These are phyloP conservation scores for Coniochaeta pulveracea DNA, from an alignment of 2,329 filamentous ascomycete species.

Conservation along the genomic window DNA sequence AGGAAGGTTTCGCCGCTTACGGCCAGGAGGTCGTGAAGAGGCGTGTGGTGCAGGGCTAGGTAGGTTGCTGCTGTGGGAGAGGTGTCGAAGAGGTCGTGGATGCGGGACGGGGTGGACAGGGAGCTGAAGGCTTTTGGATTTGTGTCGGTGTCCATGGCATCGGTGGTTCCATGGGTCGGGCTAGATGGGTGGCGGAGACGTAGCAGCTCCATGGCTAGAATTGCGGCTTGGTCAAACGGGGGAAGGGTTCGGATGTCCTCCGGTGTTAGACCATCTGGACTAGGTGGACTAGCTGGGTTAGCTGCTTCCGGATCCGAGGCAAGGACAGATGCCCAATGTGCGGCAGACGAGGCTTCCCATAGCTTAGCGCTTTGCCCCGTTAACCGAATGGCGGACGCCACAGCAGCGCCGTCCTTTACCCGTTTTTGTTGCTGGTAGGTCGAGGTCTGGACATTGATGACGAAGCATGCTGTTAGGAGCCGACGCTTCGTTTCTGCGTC, in stretches of 20 bases:
- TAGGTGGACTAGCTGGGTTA: conserved; percentile 16
- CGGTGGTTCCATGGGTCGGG: conserved; percentile 7
- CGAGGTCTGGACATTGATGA: conserved; percentile 43
- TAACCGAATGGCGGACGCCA: conserved; percentile 31
- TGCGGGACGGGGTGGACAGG: conserved; percentile 13
- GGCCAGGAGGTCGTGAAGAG: conserved; percentile 44
- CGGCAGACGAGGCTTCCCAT: conserved; percentile 35
- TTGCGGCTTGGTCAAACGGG: conserved; percentile 26
- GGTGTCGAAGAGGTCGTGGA: conserved; percentile 30
- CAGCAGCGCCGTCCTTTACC: conserved; percentile 19
- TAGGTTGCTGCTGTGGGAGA: conserved; percentile 39
- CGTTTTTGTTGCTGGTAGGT: conserved; percentile 40
- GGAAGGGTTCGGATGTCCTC: conserved; percentile 22
- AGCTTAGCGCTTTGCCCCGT: conserved; percentile 29
- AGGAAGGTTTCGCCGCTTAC: conserved; percentile 48
- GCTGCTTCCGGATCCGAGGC: conserved; percentile 15
- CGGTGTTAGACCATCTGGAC: conserved; percentile 22
- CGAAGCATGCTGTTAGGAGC: conserved; percentile 43
- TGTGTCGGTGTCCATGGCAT: background rate
- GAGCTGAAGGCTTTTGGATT: background rate
- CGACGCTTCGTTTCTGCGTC: conserved; percentile 39
- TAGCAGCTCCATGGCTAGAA: conserved; percentile 27
- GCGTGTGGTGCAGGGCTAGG: conserved; percentile 44
- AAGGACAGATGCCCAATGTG: conserved; percentile 31
- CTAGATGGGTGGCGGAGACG: conserved; percentile 15